Evolutionary conservation across 2,329 filamentous ascomycete genomes (phyloP).

Genomic region (Tolypocladium amazonense): DNA sequence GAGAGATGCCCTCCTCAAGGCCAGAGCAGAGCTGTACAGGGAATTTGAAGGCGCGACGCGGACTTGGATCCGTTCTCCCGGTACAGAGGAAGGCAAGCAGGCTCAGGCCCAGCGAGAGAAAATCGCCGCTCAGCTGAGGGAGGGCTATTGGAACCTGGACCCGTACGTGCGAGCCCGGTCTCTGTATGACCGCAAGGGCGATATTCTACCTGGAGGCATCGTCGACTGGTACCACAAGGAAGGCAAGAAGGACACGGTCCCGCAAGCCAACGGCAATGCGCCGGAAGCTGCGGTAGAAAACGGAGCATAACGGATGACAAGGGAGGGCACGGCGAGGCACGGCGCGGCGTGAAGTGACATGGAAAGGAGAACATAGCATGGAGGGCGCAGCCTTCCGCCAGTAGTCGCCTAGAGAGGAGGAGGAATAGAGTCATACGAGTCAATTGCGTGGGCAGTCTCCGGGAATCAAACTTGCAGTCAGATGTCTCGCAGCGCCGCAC

Average conservation of each 20-base stretch:
- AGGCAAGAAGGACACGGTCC: conserved; percentile 4
- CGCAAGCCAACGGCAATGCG: conserved; percentile 9
- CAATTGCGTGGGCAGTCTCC: background rate
- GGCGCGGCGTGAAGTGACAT: background rate
- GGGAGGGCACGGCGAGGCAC: background rate
- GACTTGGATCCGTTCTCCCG: conserved; percentile 53
- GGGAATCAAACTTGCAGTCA: background rate
- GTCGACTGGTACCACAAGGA: conserved; percentile 55
- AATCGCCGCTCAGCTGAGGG: conserved; percentile 52
- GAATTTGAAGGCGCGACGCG: conserved; percentile 66
- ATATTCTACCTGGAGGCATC: conserved; percentile 57
- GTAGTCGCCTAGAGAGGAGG: background rate
- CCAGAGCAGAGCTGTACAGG: conserved; percentile 54
- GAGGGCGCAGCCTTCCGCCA: background rate
- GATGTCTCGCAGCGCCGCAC: background rate
- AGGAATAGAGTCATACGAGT: background rate
- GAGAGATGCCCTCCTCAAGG: conserved; percentile 50
- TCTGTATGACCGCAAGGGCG: conserved; percentile 73
- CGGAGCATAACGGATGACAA: conserved; percentile 11
- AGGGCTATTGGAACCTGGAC: conserved; percentile 83
- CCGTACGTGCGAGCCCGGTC: conserved; percentile 74
- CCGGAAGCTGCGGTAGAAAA: conserved; percentile 31
- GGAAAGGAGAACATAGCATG: background rate
- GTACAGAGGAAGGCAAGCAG: conserved; percentile 32
- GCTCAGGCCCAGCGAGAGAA: conserved; percentile 47